Evolutionary conservation across 768 basidiomycete genomes (phyloP), one percentile per base, ranked within the genome.

Genomic region (Trametopsis cervina): DNA sequence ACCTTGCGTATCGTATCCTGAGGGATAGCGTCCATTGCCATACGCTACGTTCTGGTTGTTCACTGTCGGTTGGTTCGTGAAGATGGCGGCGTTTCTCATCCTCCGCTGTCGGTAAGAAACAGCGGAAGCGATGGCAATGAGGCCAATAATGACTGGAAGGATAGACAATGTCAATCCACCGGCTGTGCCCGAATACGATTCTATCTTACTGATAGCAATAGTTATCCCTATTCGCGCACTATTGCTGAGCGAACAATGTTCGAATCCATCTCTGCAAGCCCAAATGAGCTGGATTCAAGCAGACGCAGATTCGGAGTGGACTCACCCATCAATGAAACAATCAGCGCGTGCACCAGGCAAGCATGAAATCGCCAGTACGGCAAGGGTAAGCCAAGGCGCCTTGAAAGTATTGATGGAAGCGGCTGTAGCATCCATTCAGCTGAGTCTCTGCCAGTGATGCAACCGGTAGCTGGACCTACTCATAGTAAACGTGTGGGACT

Each of bases 161-260:
- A 37, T 13, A 4, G 41, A 15, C 29, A 12, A 46, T 3, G 25
- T 21, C 17, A 13, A 6, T n/a, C n/a, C 44, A 15, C 24, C 17
- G 17, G n/a, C 25, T 17, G 42, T 15, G 24, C n/a, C 12, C 36
- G 2, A 15, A 46, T 24, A 35, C 18, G 27, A 6, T 2, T n/a
- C 11, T 3, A 1, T 49, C 47, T 42, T 24, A 54, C 53, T 40
- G 20, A 54, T 26, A 13, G 39, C 49, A 29, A 54, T 51, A 18
- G 53, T 49, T 9, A 54, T 47, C 12, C 48, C 49, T 13, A 50
- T 27, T 11, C 53, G 50, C 13, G 53, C 44, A 15, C 49, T 49
- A 3, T 24, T 46, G 33, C 45, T 47, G 17, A 54, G 37, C 18
- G 43, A 24, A 26, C 53, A 54, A 25, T 38, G 53, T 24, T 54